phyloP scores from a whole-genome alignment of 441 rosid species.

The Adansonia gregorii region DNA sequence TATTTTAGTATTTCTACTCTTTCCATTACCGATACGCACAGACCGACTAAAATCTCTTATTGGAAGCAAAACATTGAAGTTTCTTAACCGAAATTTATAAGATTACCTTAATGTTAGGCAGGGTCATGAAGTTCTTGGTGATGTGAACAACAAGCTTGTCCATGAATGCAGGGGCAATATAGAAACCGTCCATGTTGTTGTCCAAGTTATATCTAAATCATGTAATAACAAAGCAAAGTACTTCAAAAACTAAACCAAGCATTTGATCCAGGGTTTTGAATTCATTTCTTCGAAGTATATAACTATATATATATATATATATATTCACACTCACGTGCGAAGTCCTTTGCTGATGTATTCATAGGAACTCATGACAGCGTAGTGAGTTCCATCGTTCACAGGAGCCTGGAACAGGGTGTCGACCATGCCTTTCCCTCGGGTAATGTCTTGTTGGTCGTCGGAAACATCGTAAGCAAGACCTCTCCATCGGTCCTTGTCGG shows the following conservation, averaged over 20 bases:
- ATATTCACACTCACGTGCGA: slow-evolving; percentile 56
- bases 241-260: too few relatives aligned
- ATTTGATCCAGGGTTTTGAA: too few relatives aligned
- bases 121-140: slow-evolving; percentile 90
- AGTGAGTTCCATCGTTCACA: slow-evolving; percentile 68
- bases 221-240: not conserved
- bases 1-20: too few relatives aligned
- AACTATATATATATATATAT: too few relatives aligned
- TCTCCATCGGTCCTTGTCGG: slow-evolving; percentile 72
- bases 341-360: slow-evolving; percentile 85
- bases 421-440: slow-evolving; percentile 89
- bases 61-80: too few relatives aligned
- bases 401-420: slow-evolving; percentile 96
- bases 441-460: slow-evolving; percentile 94
- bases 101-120: slow-evolving; percentile 89
- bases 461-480: slow-evolving; percentile 70
- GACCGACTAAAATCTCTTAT: too few relatives aligned
- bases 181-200: slow-evolving; percentile 77
- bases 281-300: not conserved
- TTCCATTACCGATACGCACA: too few relatives aligned
- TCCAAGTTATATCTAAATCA: slow-evolving; percentile 66
- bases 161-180: slow-evolving; percentile 98
- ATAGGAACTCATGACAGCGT: slow-evolving; percentile 67
- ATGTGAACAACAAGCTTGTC: slow-evolving; percentile 97
- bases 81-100: too few relatives aligned